Base-by-base conservation (phyloP, 2,329 filamentous ascomycete genomes). In the Apiospora kogelbergensis region DNA sequence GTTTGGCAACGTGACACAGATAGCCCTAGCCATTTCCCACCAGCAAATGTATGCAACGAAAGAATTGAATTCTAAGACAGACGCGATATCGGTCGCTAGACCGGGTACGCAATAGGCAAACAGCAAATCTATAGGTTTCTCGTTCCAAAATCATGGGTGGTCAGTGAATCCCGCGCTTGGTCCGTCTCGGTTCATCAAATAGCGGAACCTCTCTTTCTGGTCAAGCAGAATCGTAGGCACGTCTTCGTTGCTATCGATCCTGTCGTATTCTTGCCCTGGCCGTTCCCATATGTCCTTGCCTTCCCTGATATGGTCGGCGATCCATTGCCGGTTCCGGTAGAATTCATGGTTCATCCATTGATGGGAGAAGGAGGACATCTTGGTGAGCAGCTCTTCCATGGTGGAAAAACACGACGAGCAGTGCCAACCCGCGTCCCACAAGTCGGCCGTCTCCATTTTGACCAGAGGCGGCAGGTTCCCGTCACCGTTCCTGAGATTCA, bases 341-440 rank as follows among this genome's bases (percentile, higher is more conserved):
- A 79, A 74, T 11, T 83, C 80, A 22, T 80, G 80, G 71, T 90
- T 89, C 80, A 85, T 84, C 76, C 80, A 83, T 10, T 77, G 77
- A 74, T 90, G 88, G 22, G 85, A 88, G 76, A 89, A 89, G 68
- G 83, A 84, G 11, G 81, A 79, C 80, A 90, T 83, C 77, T 89
- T 90, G 71, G 82, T 83, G 63, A 86, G 78, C 72, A 89, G 80
- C 75, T 89, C 84, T 4, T 80, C 81, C 20, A 90, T 77, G 0
- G 86, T 89, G 22, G 81, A 78, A 75, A 89, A 89, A 78, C 89
- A 90, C 68, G 82, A 86, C 66, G 85, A 88, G 80, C 88, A 91
- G 76, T 90, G 88, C 89, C 89, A 91, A 0, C 80, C 84, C 0
- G 86, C 85, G 72, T 87, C 84, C 73, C 76, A 76, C 42, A 89